A percentile compares a stretch with the other conserved stretches of the same genome.
These are phyloP conservation scores for Fusarium longipes DNA, from an alignment of 2,329 filamentous ascomycete genomes.

Conservation along the genomic window DNA sequence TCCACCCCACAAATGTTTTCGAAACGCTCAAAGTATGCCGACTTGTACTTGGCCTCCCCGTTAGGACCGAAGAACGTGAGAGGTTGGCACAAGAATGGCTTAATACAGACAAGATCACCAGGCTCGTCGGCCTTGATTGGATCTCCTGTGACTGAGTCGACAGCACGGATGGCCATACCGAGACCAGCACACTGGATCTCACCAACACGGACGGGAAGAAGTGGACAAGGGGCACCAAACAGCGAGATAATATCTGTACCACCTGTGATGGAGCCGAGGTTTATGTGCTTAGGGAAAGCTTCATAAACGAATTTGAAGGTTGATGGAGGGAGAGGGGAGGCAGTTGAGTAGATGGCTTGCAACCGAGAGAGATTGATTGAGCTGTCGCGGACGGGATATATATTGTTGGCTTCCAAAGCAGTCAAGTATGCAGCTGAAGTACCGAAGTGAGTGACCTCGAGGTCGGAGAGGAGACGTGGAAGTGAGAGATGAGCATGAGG, in stretches of 20 bases:
- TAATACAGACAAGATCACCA: constrained; percentile 88
- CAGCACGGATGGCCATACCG: constrained; percentile 78
- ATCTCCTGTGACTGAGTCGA: constrained; percentile 68
- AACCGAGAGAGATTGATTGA: constrained; percentile 71
- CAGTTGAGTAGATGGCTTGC: constrained; percentile 92
- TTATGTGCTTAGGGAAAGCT: constrained; percentile 81
- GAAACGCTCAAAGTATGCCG: constrained; percentile 91
- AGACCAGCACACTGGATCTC: constrained; percentile 83
- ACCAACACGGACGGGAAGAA: constrained; percentile 77
- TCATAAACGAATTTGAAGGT: constrained; percentile 92
- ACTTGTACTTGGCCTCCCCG: constrained; percentile 77
- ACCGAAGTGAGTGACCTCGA: constrained; percentile 90
- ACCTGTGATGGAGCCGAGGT: constrained; percentile 92
- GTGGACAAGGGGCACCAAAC: constrained; percentile 85
- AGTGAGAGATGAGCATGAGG: constrained; percentile 84
- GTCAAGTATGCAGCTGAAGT: constrained; percentile 95
- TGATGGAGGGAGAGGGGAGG: constrained; percentile 89
- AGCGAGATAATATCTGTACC: constrained; percentile 97
- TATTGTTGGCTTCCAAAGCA: constrained; percentile 81
- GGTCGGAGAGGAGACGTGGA: constrained; percentile 81
- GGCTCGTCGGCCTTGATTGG: constrained; percentile 71
- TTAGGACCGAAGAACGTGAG: constrained; percentile 83
- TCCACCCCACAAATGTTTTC: constrained; percentile 54
- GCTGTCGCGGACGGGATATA: constrained; percentile 66
- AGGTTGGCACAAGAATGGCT: constrained; percentile 90